Percentiles rank a stretch among this genome's conserved stretches.
phyloP scores from a whole-genome alignment of 352 stramenopile genomes.

The Pythium periplocum region DNA sequence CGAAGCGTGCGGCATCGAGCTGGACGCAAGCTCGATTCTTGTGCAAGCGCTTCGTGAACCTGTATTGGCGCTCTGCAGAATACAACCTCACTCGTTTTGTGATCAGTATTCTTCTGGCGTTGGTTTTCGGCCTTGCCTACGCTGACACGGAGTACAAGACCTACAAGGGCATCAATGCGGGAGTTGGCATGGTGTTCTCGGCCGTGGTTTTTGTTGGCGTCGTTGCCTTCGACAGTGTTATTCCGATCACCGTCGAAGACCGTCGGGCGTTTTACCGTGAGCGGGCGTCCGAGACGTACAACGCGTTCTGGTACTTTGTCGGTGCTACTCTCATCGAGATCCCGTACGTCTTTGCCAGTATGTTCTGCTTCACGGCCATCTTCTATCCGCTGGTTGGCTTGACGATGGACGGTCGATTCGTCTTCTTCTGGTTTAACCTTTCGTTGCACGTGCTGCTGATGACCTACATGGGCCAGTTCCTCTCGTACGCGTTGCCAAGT shows the following conservation, averaged over 20 bases:
- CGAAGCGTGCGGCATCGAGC: background rate
- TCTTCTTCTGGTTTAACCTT: constrained; percentile 60
- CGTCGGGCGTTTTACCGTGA: constrained; percentile 58
- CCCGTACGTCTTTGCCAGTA: constrained; percentile 22
- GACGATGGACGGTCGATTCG: constrained; percentile 14
- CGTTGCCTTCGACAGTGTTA: constrained; percentile 44
- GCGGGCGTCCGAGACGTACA: constrained; percentile 66
- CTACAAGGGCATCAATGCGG: constrained; percentile 13
- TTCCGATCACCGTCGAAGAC: constrained; percentile 65
- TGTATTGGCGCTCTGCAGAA: constrained; percentile 27
- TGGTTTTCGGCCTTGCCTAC: constrained; percentile 56
- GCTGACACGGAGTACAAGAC: constrained; percentile 15
- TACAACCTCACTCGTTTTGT: constrained; percentile 61
- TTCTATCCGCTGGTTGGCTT: constrained; percentile 26
- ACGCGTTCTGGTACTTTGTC: constrained; percentile 43
- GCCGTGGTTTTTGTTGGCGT: constrained; percentile 52
- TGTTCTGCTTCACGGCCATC: constrained; percentile 23
- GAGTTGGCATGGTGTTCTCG: constrained; percentile 52
- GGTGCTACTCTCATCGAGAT: constrained; percentile 63
- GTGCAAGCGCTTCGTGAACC: constrained; percentile 2
- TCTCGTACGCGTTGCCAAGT: constrained; percentile 35
- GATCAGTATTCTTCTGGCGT: constrained; percentile 37
- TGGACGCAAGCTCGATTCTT: constrained; percentile 4
- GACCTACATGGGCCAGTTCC: constrained; percentile 63
- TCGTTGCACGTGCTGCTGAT: constrained; percentile 39